Base-by-base conservation (phyloP, 352 stramenopile genomes). In the Peronosclerospora sorghi region DNA sequence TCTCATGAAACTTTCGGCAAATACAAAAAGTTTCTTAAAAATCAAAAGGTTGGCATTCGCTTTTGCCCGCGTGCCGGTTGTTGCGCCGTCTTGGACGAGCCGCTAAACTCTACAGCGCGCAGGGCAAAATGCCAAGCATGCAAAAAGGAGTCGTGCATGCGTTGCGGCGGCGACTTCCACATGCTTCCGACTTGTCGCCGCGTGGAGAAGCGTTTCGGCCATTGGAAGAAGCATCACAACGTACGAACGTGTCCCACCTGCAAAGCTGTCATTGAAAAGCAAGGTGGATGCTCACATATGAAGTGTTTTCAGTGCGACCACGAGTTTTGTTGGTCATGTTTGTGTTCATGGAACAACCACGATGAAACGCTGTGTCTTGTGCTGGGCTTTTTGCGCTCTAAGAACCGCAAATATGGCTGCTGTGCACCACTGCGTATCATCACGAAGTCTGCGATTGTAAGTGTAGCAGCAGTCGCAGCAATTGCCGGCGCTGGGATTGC, bases 281-380 rank as follows among this genome's bases (percentile, higher is more conserved):
- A 85, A 12, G 78, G 78, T n/a, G 78, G 78, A 8, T 91, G 78
- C 60, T 70, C 62, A 26, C 78, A 91, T 63, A 91, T 91, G 78
- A 79, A 79, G 48, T 91, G 78, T 59, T 74, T 85, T 32, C 75
- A 88, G 48, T 91, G 78, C 47, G 78, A 87, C 50, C 57, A 82
- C 32, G 75, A 88, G 60, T 91, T 91, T 29, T 91, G 79, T 51
- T 91, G 79, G 79, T 65, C 63, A 0, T 91, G 79, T 41, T 54
- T 79, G n/a, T 73, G 75, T 0, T 44, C 59, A 14, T 91, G 78
- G 78, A 53, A 64, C 7, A 57, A 51, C n/a, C 78, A 91, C 53
- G 59, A 84, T 48, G 75, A 88, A 55, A 83, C 62, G 29, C 36
- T 91, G 39, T 91, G 78, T 51, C 45, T 83, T 20, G 71, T 72